Conservation (phyloP, 2,329 filamentous ascomycete genomes). For the Pseudofabraea citricarpa region DNA sequence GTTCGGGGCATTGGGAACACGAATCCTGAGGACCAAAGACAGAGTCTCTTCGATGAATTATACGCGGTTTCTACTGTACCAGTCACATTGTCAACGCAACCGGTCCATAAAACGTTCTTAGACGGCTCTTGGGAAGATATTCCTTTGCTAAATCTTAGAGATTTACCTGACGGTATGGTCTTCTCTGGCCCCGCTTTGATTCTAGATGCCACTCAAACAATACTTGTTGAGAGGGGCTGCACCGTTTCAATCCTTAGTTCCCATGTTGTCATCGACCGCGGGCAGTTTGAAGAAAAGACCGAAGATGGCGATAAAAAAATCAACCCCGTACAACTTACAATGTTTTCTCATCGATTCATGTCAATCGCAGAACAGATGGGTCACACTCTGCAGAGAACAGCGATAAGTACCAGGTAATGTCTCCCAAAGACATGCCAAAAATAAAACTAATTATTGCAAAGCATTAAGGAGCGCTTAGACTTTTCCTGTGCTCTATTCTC, state of each 20-base stretch:
- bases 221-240: background rate
- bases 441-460: too few species aligned
- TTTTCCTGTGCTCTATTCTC: constrained; percentile 78
- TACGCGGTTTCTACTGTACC: background rate
- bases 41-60: background rate
- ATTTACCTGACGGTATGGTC: background rate
- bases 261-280: background rate
- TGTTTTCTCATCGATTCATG: constrained; percentile 78
- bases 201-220: background rate
- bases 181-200: background rate
- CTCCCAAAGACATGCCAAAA: too few species aligned
- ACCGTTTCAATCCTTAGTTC: background rate
- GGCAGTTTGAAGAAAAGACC: background rate
- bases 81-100: background rate
- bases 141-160: background rate
- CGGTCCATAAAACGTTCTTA: background rate
- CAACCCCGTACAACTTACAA: constrained; percentile 57
- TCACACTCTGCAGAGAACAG: constrained; percentile 70
- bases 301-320: background rate
- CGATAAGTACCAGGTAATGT: constrained; percentile 57
- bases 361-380: constrained; percentile 80
- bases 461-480: constrained; percentile 74
- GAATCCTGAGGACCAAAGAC: constrained; percentile 68
- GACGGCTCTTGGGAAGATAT: background rate
- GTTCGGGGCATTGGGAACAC: constrained; percentile 84